These are phyloP conservation scores for Ceratocystis albifundus DNA, from an alignment of 2,329 filamentous ascomycete genomes.

Conservation along the genomic window DNA sequence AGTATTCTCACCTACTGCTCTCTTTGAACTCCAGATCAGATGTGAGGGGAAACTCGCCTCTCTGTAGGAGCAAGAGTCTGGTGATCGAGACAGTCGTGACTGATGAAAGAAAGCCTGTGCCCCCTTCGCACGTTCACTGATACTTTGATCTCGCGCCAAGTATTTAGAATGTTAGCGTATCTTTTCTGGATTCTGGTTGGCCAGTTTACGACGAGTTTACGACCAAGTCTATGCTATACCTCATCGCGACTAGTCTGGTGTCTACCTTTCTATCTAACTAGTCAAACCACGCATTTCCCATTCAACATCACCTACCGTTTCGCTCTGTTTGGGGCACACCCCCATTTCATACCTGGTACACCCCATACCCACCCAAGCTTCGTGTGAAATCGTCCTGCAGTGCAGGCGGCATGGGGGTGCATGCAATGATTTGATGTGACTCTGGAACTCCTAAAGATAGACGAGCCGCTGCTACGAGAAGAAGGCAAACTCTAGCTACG, in stretches of 20 bases:
- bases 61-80: no score
- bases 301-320: neutral
- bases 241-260: neutral
- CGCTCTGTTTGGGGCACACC: neutral
- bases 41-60: neutral
- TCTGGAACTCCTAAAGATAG: neutral
- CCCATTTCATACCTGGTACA: neutral
- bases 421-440: neutral
- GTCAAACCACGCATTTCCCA: neutral
- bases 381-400: neutral
- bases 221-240: neutral
- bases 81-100: neutral
- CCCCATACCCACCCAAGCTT: neutral
- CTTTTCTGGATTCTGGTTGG: no score
- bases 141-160: neutral
- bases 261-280: neutral
- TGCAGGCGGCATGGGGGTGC: neutral
- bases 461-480: neutral
- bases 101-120: neutral
- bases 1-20: no score
- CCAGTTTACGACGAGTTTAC: no score
- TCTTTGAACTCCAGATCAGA: neutral
- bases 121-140: neutral
- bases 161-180: no score
- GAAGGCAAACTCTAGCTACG: neutral